These are phyloP conservation scores for Lentinula sp. DNA, from an alignment of 768 basidiomycete species.

Conservation along the genomic window DNA sequence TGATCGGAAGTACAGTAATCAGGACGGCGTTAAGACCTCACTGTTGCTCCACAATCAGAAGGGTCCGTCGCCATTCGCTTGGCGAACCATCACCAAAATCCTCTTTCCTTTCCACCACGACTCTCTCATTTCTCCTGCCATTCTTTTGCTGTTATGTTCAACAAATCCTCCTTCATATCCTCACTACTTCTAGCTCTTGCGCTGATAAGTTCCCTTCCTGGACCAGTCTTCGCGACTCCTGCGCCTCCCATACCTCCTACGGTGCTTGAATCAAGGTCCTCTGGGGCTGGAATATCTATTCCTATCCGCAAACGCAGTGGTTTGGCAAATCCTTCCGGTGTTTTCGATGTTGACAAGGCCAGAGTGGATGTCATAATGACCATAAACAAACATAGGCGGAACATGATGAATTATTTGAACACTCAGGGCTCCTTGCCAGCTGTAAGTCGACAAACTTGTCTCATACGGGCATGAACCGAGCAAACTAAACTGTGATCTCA, in stretches of 20 bases:
- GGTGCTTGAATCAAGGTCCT: background rate
- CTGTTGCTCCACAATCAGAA: background rate
- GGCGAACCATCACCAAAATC: background rate
- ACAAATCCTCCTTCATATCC: background rate
- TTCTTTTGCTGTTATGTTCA: background rate
- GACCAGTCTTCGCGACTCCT: background rate
- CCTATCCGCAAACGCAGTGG: slow-evolving; percentile 1
- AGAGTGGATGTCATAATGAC: background rate
- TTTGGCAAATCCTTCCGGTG: background rate
- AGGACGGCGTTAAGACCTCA: background rate
- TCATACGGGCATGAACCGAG: too few relatives aligned
- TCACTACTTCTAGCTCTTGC: background rate
- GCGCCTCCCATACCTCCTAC: background rate
- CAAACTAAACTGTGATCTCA: background rate
- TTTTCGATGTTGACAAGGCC: slow-evolving; percentile 3
- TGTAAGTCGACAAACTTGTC: background rate
- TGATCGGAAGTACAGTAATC: too few relatives aligned
- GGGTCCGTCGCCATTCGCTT: background rate
- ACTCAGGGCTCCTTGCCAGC: slow-evolving; percentile 1
- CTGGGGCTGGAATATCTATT: background rate
- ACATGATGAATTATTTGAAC: background rate
- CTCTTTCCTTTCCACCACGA: background rate
- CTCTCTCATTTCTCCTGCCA: background rate
- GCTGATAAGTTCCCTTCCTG: background rate
- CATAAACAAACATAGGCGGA: background rate